phyloP scores from a whole-genome alignment of 805 yeast genomes.

The Starmerella apicola region DNA sequence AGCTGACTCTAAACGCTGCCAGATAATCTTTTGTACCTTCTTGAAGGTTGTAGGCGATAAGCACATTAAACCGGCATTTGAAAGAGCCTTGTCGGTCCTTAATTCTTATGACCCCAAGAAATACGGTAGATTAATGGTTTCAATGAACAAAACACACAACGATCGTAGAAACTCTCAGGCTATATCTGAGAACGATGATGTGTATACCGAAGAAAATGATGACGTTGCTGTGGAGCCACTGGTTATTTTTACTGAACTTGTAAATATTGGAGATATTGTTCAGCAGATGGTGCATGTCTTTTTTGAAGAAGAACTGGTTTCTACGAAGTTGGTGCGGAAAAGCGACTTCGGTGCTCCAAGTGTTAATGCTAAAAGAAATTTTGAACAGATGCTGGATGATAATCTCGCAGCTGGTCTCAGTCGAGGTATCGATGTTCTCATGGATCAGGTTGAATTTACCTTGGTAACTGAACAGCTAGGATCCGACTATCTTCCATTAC shows the following conservation, averaged over 20 bases:
- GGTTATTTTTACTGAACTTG: slow-evolving; percentile 75
- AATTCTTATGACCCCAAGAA: slow-evolving; percentile 55
- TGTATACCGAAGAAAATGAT: slow-evolving; percentile 12
- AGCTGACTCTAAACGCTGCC: slow-evolving; percentile 36
- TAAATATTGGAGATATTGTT: slow-evolving; percentile 83
- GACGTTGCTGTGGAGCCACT: slow-evolving; percentile 57
- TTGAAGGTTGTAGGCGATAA: slow-evolving; percentile 49
- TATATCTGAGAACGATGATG: background rate
- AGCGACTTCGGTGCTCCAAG: slow-evolving; percentile 72
- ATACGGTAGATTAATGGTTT: slow-evolving; percentile 23
- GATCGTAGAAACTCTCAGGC: background rate
- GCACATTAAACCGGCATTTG: slow-evolving; percentile 81
- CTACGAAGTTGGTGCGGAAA: slow-evolving; percentile 46
- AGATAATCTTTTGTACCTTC: slow-evolving; percentile 56
- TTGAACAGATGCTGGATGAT: slow-evolving; percentile 73
- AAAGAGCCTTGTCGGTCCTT: slow-evolving; percentile 59
- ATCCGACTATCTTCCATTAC: slow-evolving; percentile 48
- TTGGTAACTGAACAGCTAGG: slow-evolving; percentile 44
- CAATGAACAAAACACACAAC: slow-evolving; percentile 1
- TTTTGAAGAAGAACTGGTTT: slow-evolving; percentile 67
- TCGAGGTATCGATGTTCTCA: slow-evolving; percentile 78
- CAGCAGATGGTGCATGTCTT: slow-evolving; percentile 87
- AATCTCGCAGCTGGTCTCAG: slow-evolving; percentile 88
- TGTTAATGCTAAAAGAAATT: slow-evolving; percentile 62
- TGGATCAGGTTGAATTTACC: slow-evolving; percentile 62